Evolutionary conservation across 352 stramenopile genomes (phyloP), one percentile per base, ranked within the genome.

Genomic region (Pythium myriotylum): DNA sequence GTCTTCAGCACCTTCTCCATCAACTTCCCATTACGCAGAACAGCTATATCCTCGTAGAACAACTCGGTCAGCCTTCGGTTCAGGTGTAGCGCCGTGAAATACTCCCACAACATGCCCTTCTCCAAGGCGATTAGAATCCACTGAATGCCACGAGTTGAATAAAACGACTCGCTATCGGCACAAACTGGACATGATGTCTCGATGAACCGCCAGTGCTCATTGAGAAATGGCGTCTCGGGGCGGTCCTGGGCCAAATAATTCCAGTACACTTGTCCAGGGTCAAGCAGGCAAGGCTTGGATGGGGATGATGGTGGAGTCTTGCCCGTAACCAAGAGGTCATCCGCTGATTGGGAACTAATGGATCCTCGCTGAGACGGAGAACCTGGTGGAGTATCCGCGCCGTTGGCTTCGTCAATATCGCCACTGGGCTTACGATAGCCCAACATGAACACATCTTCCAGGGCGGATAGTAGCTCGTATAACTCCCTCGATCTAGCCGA

Each of bases 391-490:
- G 58, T 65, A 33, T 52, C 47, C 4, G 50, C 48, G 16, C 48
- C 49, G 24, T 53, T 60, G 20, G 51, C 2, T 10, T 22, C 16
- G 9, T 16, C 9, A 3, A 6, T 16, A 5, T n/a, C 47, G 3
- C 61, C 41, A 16, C 24, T 41, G 8, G 68, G 56, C 41, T 71
- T 67, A 12, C 59, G 65, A 61, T 80, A 91, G 5, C 84, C 84
- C 13, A 93, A 53, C 76, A 90, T 81, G 6, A 88, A 73, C 1
- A 88, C 55, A 56, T 88, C 78, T 70, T 93, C 84, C 32, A 93
- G 62, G 5, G 82, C 79, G 14, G 73, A 82, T 9, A 93, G 47
- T 27, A 93, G 65, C 65, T 87, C 82, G 54, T 86, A 89, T 6
- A 91, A 61, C 54, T 93, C 84, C 22, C 77, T 66, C 0, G 81